phyloP scores from a whole-genome alignment of 345 rosid genomes.

The Nephelium lappaceum region DNA sequence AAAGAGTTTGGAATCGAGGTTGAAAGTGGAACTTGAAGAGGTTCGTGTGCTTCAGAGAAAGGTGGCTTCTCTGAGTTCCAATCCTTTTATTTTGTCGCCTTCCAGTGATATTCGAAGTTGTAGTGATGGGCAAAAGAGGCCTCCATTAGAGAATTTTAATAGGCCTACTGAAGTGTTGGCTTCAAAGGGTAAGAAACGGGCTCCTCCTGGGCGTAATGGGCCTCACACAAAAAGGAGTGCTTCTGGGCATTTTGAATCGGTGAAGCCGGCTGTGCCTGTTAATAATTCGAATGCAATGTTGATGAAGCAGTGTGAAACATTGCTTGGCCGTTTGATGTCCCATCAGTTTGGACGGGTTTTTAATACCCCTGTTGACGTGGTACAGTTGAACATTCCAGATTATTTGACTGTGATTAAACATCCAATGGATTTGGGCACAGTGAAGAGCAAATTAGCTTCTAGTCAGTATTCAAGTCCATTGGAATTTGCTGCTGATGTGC shows the following conservation, averaged over 20 bases:
- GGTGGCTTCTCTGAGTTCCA: conserved; percentile 46
- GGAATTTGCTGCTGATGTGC: conserved; percentile 75
- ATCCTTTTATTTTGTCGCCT: conserved; percentile 45
- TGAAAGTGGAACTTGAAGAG: conserved; percentile 75
- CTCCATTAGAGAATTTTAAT: conserved; percentile 35
- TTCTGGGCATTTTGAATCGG: conserved; percentile 33
- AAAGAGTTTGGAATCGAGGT: conserved; percentile 51
- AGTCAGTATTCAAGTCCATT: conserved; percentile 66
- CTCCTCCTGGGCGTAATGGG: conserved; percentile 45
- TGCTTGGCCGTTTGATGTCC: conserved; percentile 61
- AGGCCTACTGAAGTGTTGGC: conserved; percentile 36
- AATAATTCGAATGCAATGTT: conserved; percentile 33
- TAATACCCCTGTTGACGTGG: conserved; percentile 76
- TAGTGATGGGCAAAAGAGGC: conserved; percentile 69
- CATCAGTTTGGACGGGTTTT: conserved; percentile 72
- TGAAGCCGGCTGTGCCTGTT: conserved; percentile 33
- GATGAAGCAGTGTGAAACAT: conserved; percentile 71
- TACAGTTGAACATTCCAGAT: conserved; percentile 80
- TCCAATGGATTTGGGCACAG: conserved; percentile 96
- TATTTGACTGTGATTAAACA: conserved; percentile 75
- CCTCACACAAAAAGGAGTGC: conserved; percentile 46
- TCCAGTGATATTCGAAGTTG: conserved; percentile 63
- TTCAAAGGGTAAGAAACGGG: conserved; percentile 58
- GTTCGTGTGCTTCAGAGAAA: conserved; percentile 62
- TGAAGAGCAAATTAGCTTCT: conserved; percentile 54